These are phyloP conservation scores for Lasiodiplodia hormozganensis DNA, from an alignment of 2,329 filamentous ascomycete genomes.

Conservation along the genomic window DNA sequence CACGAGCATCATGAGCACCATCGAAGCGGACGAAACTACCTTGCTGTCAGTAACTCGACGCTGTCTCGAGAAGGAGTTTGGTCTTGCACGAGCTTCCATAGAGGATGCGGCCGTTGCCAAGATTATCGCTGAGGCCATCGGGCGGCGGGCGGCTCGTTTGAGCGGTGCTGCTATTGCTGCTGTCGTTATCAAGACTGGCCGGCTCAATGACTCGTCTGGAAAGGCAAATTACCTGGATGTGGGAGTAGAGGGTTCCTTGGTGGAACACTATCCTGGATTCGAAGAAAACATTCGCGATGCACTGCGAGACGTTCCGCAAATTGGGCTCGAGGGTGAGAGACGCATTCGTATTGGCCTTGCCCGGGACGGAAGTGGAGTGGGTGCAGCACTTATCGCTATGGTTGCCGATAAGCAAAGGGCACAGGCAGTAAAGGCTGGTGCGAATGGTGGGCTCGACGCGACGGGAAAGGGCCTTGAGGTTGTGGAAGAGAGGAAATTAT, in stretches of 20 bases:
- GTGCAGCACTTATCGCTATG: constrained; percentile 91
- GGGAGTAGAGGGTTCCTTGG: constrained; percentile 91
- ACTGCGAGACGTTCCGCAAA: constrained; percentile 74
- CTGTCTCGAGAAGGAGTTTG: constrained; percentile 76
- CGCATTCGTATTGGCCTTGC: constrained; percentile 95
- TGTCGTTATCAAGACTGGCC: constrained; percentile 80
- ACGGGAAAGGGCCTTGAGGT: background rate
- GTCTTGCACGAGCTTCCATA: constrained; percentile 76
- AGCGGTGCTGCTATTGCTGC: constrained; percentile 90
- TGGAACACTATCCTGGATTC: constrained; percentile 95
- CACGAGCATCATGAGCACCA: constrained; percentile 85
- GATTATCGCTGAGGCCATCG: constrained; percentile 80
- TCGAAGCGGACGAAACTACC: constrained; percentile 78
- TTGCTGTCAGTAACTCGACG: constrained; percentile 77
- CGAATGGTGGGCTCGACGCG: background rate
- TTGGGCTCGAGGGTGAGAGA: constrained; percentile 80
- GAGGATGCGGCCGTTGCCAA: constrained; percentile 91
- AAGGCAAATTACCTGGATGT: constrained; percentile 80
- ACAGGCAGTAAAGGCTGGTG: background rate
- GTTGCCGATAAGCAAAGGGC: constrained; percentile 68
- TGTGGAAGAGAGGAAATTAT: background rate
- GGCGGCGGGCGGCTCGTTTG: constrained; percentile 84
- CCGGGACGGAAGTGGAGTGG: constrained; percentile 95
- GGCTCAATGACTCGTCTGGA: constrained; percentile 54
- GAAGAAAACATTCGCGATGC: constrained; percentile 86